Evolutionary conservation across 768 basidiomycete species (phyloP).

Genomic region (Favolaschia claudopus): DNA sequence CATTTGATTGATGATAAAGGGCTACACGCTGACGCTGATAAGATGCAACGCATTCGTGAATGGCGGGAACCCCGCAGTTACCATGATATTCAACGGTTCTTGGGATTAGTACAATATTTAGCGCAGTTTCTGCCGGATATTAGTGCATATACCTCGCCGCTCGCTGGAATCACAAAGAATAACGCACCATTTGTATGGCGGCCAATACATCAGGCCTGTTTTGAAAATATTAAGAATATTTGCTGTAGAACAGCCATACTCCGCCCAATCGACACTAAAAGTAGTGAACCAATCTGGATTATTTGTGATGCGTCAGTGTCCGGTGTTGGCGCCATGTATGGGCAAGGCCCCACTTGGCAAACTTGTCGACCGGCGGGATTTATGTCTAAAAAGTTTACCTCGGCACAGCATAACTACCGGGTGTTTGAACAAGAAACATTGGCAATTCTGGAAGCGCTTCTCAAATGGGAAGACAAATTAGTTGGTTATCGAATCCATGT

Average conservation of each 20-base stretch:
- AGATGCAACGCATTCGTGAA: constrained; percentile 33
- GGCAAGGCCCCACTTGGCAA: constrained; percentile 37
- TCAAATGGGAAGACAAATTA: constrained; percentile 43
- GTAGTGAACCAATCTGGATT: constrained; percentile 35
- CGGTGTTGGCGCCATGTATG: constrained; percentile 35
- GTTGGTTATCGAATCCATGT: constrained; percentile 33
- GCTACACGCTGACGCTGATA: constrained; percentile 37
- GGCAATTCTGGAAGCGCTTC: constrained; percentile 32
- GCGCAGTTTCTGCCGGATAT: constrained; percentile 45
- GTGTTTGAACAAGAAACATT: constrained; percentile 33
- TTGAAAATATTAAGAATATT: constrained; percentile 31
- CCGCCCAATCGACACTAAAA: constrained; percentile 28
- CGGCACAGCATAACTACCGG: constrained; percentile 38
- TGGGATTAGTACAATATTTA: constrained; percentile 42
- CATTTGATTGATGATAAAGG: constrained; percentile 42
- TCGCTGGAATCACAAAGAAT: constrained; percentile 38
- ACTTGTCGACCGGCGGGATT: constrained; percentile 36
- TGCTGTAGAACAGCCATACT: constrained; percentile 32
- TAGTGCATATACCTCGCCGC: constrained; percentile 37
- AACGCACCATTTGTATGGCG: constrained; percentile 36
- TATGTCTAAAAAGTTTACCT: constrained; percentile 37
- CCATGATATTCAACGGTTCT: constrained; percentile 39
- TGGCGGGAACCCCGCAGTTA: constrained; percentile 37
- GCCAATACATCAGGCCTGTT: constrained; percentile 31
- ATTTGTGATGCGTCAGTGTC: constrained; percentile 35